phyloP scores from a whole-genome alignment of 163 green algal genomes.

The Scenedesmus sp. region DNA sequence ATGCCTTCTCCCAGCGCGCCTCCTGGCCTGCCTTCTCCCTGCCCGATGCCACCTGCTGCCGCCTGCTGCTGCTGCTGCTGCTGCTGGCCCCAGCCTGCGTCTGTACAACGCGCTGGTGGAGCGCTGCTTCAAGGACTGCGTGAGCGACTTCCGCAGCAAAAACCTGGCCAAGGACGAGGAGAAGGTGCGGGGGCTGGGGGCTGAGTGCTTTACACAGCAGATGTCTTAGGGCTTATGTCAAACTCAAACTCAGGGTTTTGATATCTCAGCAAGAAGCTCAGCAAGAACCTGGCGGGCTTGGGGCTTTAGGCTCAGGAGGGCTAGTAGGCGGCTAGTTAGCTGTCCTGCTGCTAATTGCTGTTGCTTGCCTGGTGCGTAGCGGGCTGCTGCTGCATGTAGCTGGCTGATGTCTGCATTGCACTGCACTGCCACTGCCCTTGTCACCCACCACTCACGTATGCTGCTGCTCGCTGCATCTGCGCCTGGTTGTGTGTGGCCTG shows the following conservation, averaged over 20 bases:
- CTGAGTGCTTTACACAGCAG: neutral
- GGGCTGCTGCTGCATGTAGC: neutral
- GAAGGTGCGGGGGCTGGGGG: conserved; percentile 72
- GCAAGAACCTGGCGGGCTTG: no score
- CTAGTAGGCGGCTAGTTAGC: no score
- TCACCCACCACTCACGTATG: neutral
- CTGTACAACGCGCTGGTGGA: conserved; percentile 99
- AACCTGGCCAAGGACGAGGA: conserved; percentile 94
- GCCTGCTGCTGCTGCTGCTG: neutral
- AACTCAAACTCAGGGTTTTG: neutral
- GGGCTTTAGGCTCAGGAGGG: no score
- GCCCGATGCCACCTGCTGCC: neutral
- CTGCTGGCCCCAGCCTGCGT: conserved; percentile 78
- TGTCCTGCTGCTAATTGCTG: neutral
- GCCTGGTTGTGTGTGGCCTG: neutral
- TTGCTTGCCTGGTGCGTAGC: neutral
- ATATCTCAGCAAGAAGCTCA: no score
- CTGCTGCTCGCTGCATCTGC: no score
- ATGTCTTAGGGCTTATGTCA: neutral
- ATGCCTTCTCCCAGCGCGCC: neutral
- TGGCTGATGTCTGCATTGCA: neutral
- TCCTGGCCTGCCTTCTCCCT: neutral
- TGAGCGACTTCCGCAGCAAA: conserved; percentile 95
- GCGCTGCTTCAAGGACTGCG: conserved; percentile 96
- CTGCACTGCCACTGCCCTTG: no score